A percentile compares a stretch with the other conserved stretches of the same genome.
phyloP scores from a whole-genome alignment of 2,329 filamentous ascomycete genomes.

The Fusarium fracticaudum region DNA sequence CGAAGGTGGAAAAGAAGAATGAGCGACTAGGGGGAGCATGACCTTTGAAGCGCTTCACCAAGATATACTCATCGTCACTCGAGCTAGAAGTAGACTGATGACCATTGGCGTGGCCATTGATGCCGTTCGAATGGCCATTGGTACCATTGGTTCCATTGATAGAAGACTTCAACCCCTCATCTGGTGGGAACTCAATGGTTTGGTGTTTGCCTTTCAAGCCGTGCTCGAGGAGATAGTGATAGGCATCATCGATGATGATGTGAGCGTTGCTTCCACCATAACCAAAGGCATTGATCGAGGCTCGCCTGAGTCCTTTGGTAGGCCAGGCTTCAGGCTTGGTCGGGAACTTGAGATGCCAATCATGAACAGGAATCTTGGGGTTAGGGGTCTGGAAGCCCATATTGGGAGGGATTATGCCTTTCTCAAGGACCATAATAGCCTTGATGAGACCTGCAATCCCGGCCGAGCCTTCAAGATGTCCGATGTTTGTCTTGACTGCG shows the following conservation, averaged over 20 bases:
- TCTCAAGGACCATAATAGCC: not conserved
- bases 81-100: not conserved
- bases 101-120: not conserved
- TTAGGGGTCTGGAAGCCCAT: not conserved
- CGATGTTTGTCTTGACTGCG: slow-evolving; percentile 1
- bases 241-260: slow-evolving; percentile 7
- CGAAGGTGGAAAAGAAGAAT: slow-evolving; percentile 1
- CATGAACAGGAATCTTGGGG: not conserved
- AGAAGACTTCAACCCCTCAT: not conserved
- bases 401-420: not conserved
- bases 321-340: not conserved
- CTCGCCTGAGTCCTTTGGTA: not conserved
- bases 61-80: not conserved
- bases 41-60: not conserved
- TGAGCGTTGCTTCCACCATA: slow-evolving; percentile 14
- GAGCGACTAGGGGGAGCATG: not conserved
- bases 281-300: slow-evolving; percentile 5
- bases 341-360: slow-evolving; percentile 4
- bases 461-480: not conserved
- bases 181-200: not conserved
- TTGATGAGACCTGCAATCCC: slow-evolving; percentile 3
- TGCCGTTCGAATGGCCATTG: not conserved
- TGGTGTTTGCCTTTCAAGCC: not conserved
- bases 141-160: not conserved
- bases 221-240: not conserved